These are phyloP conservation scores for Tylopilus sp. DNA, from an alignment of 1,284 basidiomycete genomes.

Conservation along the genomic window DNA sequence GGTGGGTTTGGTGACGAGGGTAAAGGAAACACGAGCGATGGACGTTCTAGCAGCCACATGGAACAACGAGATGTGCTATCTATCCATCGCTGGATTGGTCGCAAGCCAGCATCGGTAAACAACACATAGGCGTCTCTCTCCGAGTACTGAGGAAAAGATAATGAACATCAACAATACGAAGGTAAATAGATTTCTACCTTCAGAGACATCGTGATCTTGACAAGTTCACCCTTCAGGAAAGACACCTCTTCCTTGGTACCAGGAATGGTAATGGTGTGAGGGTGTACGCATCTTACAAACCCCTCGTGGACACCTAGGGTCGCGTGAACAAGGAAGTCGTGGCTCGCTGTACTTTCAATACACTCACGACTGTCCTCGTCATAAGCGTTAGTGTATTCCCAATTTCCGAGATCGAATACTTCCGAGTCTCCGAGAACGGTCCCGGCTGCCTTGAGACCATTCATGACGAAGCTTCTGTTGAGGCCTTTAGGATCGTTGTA, in stretches of 20 bases:
- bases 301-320: constrained; percentile 81
- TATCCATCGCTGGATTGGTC: constrained; percentile 85
- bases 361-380: constrained; percentile 63
- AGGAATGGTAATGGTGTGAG: constrained; percentile 60
- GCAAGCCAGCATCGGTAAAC: constrained; percentile 77
- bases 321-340: constrained; percentile 2
- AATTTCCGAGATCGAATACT: constrained; percentile 64
- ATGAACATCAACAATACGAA: constrained; percentile 2
- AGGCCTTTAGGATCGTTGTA: constrained; percentile 82
- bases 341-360: neutral
- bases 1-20: constrained; percentile 37
- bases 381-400: constrained; percentile 84
- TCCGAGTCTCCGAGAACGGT: constrained; percentile 56
- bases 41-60: constrained; percentile 88
- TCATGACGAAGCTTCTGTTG: constrained; percentile 86
- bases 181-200: constrained; percentile 54
- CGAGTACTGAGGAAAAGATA: constrained; percentile 60
- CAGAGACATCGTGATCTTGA: constrained; percentile 86
- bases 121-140: constrained; percentile 68
- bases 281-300: constrained; percentile 69
- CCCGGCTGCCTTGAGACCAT: constrained; percentile 73
- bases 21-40: constrained; percentile 72
- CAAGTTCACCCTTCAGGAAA: constrained; percentile 69
- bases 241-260: constrained; percentile 40
- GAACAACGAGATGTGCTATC: constrained; percentile 75